Conservation (phyloP, 2,329 filamentous ascomycete genomes). For the Sclerotinia subarctica region DNA sequence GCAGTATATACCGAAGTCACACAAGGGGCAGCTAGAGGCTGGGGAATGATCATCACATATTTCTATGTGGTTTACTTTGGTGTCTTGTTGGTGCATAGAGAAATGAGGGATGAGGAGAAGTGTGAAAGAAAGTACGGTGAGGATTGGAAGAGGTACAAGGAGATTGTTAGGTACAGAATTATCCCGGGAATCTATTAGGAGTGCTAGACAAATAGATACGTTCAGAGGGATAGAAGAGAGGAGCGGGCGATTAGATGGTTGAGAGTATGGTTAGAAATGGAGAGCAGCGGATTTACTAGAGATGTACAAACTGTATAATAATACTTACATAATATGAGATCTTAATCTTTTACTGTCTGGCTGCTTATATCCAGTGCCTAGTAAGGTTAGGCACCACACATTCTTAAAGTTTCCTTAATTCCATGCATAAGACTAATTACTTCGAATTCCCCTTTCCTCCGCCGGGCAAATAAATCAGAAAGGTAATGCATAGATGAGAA, state of each 20-base stretch:
- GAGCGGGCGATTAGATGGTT: background rate
- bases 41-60: constrained; percentile 86
- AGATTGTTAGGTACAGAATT: constrained; percentile 68
- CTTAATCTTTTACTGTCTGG: too few species aligned
- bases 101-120: constrained; percentile 85
- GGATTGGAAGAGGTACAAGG: constrained; percentile 88
- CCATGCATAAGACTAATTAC: too few species aligned
- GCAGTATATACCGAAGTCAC: constrained; percentile 62
- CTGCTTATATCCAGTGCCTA: too few species aligned
- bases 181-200: constrained; percentile 76
- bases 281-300: background rate
- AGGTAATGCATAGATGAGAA: too few species aligned
- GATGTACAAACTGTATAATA: background rate
- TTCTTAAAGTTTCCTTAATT: too few species aligned
- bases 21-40: constrained; percentile 71
- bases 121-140: constrained; percentile 87
- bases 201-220: background rate
- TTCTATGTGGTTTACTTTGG: constrained; percentile 95
- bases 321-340: background rate
- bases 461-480: too few species aligned
- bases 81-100: constrained; percentile 79
- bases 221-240: background rate
- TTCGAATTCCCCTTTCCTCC: too few species aligned
- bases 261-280: background rate
- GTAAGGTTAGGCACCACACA: too few species aligned